Evolutionary conservation across 2,329 filamentous ascomycete genomes (phyloP).

Genomic region (Monilinia laxa): DNA sequence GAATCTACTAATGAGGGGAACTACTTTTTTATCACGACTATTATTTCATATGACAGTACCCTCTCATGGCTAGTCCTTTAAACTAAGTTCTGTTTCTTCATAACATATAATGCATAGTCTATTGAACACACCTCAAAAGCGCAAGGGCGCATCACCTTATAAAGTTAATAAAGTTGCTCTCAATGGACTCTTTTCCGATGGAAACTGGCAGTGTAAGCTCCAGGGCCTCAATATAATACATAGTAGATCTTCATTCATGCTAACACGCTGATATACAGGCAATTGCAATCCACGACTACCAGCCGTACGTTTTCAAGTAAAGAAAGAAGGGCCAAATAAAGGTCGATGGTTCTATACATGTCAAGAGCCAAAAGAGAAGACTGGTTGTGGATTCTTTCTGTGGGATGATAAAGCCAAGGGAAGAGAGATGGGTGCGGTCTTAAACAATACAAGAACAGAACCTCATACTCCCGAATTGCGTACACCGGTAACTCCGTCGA

Average conservation of each 20-base stretch:
- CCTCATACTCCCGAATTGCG: constrained; percentile 22
- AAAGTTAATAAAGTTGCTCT: constrained; percentile 18
- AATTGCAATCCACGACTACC: constrained; percentile 26
- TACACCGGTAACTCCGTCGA: constrained; percentile 25
- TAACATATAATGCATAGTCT: not conserved
- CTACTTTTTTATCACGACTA: not conserved
- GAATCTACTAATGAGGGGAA: not conserved
- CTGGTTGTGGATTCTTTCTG: constrained; percentile 56
- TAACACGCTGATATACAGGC: constrained; percentile 6
- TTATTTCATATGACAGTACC: not conserved
- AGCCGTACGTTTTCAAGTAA: constrained; percentile 42
- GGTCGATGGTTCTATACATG: constrained; percentile 56
- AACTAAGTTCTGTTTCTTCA: not conserved
- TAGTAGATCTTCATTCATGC: not conserved
- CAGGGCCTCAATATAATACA: not conserved
- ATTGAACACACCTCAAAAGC: constrained; percentile 22
- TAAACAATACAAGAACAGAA: constrained; percentile 50
- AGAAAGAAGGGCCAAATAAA: constrained; percentile 51
- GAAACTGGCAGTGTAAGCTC: constrained; percentile 22
- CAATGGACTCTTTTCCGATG: constrained; percentile 26
- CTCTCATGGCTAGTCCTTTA: not conserved
- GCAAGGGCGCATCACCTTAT: constrained; percentile 1
- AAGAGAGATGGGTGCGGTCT: constrained; percentile 47
- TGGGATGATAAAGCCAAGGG: constrained; percentile 54
- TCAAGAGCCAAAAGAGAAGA: constrained; percentile 46